These are phyloP conservation scores for Hypoxylon sp. DNA, from an alignment of 2,329 filamentous ascomycete species.

Conservation along the genomic window DNA sequence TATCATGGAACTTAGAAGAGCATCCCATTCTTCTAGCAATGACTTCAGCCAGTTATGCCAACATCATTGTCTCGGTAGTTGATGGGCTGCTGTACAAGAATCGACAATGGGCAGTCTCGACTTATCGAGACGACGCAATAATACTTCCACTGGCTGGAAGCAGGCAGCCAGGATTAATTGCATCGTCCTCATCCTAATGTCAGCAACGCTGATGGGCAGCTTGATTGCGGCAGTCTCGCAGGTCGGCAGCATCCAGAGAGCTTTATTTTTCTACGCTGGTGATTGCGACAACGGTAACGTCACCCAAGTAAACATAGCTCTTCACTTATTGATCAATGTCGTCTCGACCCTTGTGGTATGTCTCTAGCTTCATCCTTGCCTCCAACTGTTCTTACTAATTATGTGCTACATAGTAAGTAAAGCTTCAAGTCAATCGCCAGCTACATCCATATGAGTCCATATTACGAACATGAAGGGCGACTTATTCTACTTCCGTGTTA, in stretches of 20 bases:
- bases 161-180: background rate
- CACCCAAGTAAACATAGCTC: background rate
- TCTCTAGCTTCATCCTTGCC: background rate
- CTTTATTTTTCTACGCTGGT: background rate
- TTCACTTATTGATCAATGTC: background rate
- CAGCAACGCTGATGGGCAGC: background rate
- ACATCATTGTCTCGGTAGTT: background rate
- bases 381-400: background rate
- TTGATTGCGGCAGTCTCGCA: background rate
- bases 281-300: conserved; percentile 1
- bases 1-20: background rate
- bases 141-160: background rate
- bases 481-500: background rate
- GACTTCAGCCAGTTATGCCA: background rate
- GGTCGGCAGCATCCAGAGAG: background rate
- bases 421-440: background rate
- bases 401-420: background rate
- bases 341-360: background rate
- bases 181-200: background rate
- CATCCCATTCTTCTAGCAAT: background rate
- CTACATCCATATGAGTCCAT: background rate
- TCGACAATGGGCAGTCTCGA: background rate
- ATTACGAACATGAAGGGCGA: background rate
- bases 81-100: background rate
- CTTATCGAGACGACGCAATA: background rate